phyloP scores from a whole-genome alignment of 352 stramenopile genomes.

The Phytophthora uliginosa region DNA sequence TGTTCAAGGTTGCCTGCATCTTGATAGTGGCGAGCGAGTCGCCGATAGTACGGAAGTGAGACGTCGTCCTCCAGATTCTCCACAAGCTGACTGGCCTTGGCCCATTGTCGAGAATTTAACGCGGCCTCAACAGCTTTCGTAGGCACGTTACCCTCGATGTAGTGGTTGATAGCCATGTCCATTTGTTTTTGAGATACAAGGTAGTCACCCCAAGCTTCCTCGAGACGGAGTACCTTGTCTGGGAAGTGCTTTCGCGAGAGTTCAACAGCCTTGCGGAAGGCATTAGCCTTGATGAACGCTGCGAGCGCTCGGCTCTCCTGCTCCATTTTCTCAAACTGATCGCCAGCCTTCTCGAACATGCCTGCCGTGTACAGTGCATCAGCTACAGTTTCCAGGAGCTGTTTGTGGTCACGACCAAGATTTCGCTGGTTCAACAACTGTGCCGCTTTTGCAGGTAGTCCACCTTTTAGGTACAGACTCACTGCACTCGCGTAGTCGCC shows the following conservation, averaged over 20 bases:
- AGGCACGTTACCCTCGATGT: constrained; percentile 95
- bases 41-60: constrained; percentile 92
- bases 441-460: constrained; percentile 91
- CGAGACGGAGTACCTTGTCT: constrained; percentile 91
- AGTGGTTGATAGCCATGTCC: constrained; percentile 98
- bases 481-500: constrained; percentile 92
- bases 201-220: constrained; percentile 96
- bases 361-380: constrained; percentile 89
- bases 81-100: constrained; percentile 93
- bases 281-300: constrained; percentile 94
- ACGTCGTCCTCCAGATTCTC: constrained; percentile 92
- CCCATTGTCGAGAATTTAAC: constrained; percentile 95
- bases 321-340: constrained; percentile 96
- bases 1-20: constrained; percentile 87
- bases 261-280: constrained; percentile 94
- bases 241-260: constrained; percentile 93
- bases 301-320: constrained; percentile 92
- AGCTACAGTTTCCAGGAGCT: constrained; percentile 93
- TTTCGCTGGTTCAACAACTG: constrained; percentile 91
- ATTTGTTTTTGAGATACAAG: constrained; percentile 95
- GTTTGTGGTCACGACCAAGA: constrained; percentile 86
- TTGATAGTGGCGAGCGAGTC: constrained; percentile 93
- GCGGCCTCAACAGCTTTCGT: constrained; percentile 95
- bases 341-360: constrained; percentile 95
- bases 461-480: constrained; percentile 95